These are phyloP conservation scores for Plantago coronopus DNA, from an alignment of 305 asterid species.

Conservation along the genomic window DNA sequence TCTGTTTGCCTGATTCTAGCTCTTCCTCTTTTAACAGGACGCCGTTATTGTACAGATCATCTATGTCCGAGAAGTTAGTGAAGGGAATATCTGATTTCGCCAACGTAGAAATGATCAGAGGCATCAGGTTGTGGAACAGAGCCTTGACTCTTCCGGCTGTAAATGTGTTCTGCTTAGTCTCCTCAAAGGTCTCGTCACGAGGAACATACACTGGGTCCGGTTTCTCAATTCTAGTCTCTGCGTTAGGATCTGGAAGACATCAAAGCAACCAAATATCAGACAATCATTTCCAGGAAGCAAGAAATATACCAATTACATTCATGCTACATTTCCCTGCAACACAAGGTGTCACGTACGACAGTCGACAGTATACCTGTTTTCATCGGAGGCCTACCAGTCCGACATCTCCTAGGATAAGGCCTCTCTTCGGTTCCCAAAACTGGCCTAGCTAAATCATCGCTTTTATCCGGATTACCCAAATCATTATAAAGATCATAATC, in stretches of 20 bases:
- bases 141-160: constrained; percentile 74
- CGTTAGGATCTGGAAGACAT: constrained; percentile 38
- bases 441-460: constrained; percentile 52
- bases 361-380: constrained; percentile 42
- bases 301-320: neutral
- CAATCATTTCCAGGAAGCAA: neutral
- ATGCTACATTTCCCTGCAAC: too few relatives aligned
- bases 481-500: constrained; percentile 79
- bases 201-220: constrained; percentile 81
- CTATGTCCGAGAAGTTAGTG: constrained; percentile 70
- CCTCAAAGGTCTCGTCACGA: constrained; percentile 80
- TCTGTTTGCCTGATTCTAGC: constrained; percentile 23
- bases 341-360: too few relatives aligned
- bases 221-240: constrained; percentile 66
- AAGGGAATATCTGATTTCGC: constrained; percentile 71
- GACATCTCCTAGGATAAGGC: constrained; percentile 87
- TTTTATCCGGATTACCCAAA: constrained; percentile 75
- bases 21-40: constrained; percentile 42
- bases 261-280: constrained; percentile 3
- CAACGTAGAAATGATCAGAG: constrained; percentile 54
- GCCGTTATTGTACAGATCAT: constrained; percentile 62
- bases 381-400: constrained; percentile 65
- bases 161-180: constrained; percentile 63
- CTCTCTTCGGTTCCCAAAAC: constrained; percentile 50
- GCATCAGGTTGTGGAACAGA: constrained; percentile 65